Percentiles rank a stretch among this genome's conserved stretches.
phyloP scores from a whole-genome alignment of 2,329 filamentous ascomycete species.

The Calonectria multiphialidica region DNA sequence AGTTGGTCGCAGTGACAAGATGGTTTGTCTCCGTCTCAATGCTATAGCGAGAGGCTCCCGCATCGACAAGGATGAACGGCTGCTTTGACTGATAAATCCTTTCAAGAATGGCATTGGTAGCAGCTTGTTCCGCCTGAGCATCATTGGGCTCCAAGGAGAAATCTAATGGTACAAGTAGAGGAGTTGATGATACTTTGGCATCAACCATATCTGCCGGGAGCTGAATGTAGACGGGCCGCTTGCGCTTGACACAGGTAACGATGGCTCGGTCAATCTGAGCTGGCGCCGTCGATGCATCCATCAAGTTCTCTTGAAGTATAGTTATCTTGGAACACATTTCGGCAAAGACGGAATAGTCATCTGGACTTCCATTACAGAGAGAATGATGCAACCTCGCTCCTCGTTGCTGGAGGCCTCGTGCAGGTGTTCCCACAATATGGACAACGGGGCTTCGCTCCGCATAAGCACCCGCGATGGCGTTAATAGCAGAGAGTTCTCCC shows the following conservation, averaged over 20 bases:
- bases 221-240: slow-evolving; percentile 18
- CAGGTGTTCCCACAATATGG: slow-evolving; percentile 68
- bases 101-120: slow-evolving; percentile 6
- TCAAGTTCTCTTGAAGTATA: slow-evolving; percentile 54
- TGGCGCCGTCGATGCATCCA: not conserved
- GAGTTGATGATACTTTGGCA: not conserved
- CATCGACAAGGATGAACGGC: slow-evolving; percentile 65
- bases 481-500: slow-evolving; percentile 68
- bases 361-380: slow-evolving; percentile 59
- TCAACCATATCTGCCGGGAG: slow-evolving; percentile 13
- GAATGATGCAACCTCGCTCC: slow-evolving; percentile 64
- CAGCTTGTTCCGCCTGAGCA: not conserved
- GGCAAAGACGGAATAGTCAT: slow-evolving; percentile 60
- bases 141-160: not conserved
- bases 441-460: slow-evolving; percentile 67
- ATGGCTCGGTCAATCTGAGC: not conserved
- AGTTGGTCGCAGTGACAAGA: slow-evolving; percentile 56
- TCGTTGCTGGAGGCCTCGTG: slow-evolving; percentile 54
- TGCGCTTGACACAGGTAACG: not conserved
- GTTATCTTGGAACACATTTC: slow-evolving; percentile 63
- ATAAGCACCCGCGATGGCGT: slow-evolving; percentile 69
- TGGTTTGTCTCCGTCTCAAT: slow-evolving; percentile 55
- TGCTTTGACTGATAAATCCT: slow-evolving; percentile 58
- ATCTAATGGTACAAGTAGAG: not conserved
- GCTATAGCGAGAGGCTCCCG: slow-evolving; percentile 56